Percentiles rank a stretch among this genome's conserved stretches.
Evolutionary conservation across 768 basidiomycete species (phyloP).

Genomic region (Mycena latifolia): DNA sequence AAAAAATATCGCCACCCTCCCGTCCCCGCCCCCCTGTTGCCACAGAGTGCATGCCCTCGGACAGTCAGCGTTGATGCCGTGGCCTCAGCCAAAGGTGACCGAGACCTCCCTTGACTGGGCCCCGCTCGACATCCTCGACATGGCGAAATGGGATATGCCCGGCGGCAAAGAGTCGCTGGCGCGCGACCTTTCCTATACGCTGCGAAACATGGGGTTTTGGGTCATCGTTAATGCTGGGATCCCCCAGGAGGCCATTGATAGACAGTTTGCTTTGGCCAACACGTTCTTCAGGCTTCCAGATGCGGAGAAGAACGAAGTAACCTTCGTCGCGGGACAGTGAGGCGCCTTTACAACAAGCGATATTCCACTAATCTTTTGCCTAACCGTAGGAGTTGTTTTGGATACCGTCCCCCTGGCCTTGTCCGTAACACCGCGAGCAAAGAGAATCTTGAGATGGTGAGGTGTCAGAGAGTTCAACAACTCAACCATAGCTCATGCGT

Average conservation of each 20-base stretch:
- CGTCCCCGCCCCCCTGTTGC: no score
- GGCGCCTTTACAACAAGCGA: no score
- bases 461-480: not conserved
- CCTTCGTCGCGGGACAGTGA: slow-evolving; percentile 46
- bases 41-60: slow-evolving; percentile 16
- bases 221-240: slow-evolving; percentile 55
- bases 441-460: slow-evolving; percentile 50
- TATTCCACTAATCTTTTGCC: no score
- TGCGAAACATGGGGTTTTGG: slow-evolving; percentile 56
- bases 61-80: slow-evolving; percentile 21
- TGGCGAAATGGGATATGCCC: slow-evolving; percentile 46
- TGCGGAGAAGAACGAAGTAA: slow-evolving; percentile 48
- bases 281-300: slow-evolving; percentile 49
- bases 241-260: slow-evolving; percentile 48
- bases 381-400: slow-evolving; percentile 41
- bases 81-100: slow-evolving; percentile 37
- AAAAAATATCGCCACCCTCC: no score
- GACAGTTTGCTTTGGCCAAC: slow-evolving; percentile 50
- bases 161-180: slow-evolving; percentile 48
- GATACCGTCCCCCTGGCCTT: slow-evolving; percentile 47
- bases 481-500: no score
- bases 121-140: slow-evolving; percentile 51
- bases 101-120: slow-evolving; percentile 47
- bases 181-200: slow-evolving; percentile 48
- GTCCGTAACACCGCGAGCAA: slow-evolving; percentile 47